Evolutionary conservation across 805 yeast genomes (phyloP).

Genomic region (Blastobotrys peoriensis): DNA sequence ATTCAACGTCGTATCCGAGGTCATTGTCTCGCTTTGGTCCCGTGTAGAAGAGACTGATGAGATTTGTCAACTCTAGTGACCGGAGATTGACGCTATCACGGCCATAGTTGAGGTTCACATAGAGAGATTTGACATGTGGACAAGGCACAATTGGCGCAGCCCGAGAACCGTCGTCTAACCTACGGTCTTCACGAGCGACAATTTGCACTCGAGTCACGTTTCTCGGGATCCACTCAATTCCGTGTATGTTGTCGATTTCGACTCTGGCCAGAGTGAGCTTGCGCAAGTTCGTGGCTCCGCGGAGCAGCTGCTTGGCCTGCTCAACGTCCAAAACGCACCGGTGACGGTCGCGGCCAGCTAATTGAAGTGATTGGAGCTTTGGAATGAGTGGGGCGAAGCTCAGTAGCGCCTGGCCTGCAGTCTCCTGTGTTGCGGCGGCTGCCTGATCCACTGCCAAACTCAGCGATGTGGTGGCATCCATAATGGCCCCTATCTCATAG

Average conservation of each 20-base stretch:
- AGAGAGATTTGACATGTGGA: slow-evolving; percentile 1
- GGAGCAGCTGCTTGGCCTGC: neutral
- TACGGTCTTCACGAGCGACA: slow-evolving; percentile 1
- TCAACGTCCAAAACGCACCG: neutral
- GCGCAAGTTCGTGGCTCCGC: neutral
- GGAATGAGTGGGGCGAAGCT: slow-evolving; percentile 3
- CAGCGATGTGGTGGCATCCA: slow-evolving; percentile 4
- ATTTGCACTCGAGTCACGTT: neutral
- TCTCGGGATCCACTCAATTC: slow-evolving; percentile 3
- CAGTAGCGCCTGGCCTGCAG: neutral
- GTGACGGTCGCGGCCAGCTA: neutral
- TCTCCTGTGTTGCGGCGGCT: neutral
- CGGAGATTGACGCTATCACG: slow-evolving; percentile 4
- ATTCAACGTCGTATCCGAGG: slow-evolving; percentile 1
- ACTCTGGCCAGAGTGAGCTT: slow-evolving; percentile 3
- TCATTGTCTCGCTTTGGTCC: neutral
- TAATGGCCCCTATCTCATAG: neutral
- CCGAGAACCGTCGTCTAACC: neutral
- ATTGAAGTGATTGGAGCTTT: neutral
- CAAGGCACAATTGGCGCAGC: neutral
- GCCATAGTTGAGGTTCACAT: slow-evolving; percentile 5
- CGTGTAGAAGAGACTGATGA: slow-evolving; percentile 1
- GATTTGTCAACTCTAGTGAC: neutral
- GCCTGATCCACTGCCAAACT: slow-evolving; percentile 1
- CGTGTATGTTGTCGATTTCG: slow-evolving; percentile 1